Percentiles rank a stretch among this genome's conserved stretches.
phyloP scores from a whole-genome alignment of 805 yeast species.

The Starmerella geochares region DNA sequence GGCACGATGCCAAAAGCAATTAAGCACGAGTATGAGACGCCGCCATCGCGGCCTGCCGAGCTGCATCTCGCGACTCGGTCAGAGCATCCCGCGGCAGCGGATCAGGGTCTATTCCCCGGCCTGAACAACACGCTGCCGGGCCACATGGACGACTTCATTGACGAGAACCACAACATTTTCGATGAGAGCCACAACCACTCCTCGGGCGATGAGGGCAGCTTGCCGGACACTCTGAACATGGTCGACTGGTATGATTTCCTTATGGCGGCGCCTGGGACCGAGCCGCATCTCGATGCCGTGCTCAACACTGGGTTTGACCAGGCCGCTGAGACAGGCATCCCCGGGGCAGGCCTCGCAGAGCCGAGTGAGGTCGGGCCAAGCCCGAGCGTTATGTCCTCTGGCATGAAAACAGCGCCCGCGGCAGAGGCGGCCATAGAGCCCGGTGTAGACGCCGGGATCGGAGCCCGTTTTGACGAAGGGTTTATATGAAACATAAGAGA shows the following conservation, averaged over 20 bases:
- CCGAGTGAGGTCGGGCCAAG: background rate
- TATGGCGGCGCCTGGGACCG: conserved; percentile 11
- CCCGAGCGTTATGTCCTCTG: too few species aligned
- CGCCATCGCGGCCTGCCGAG: background rate
- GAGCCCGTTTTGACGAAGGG: background rate
- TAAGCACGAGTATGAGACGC: background rate
- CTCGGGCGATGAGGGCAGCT: conserved; percentile 18
- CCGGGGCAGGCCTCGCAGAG: background rate
- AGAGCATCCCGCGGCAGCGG: background rate
- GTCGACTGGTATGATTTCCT: conserved; percentile 36
- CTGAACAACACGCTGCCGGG: background rate
- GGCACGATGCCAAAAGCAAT: background rate
- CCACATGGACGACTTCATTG: background rate
- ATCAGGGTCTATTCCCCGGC: background rate
- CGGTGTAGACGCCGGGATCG: background rate
- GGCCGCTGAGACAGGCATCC: background rate
- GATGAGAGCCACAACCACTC: conserved; percentile 1
- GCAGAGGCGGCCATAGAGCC: background rate
- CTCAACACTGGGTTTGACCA: background rate
- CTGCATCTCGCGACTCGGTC: conserved; percentile 4
- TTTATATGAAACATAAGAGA: background rate
- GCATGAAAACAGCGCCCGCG: too few species aligned
- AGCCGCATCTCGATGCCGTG: conserved; percentile 1
- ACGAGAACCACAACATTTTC: background rate
- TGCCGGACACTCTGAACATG: conserved; percentile 31